Evolutionary conservation across 306 rosid species (phyloP).

Genomic region (Rubus parviflorus): DNA sequence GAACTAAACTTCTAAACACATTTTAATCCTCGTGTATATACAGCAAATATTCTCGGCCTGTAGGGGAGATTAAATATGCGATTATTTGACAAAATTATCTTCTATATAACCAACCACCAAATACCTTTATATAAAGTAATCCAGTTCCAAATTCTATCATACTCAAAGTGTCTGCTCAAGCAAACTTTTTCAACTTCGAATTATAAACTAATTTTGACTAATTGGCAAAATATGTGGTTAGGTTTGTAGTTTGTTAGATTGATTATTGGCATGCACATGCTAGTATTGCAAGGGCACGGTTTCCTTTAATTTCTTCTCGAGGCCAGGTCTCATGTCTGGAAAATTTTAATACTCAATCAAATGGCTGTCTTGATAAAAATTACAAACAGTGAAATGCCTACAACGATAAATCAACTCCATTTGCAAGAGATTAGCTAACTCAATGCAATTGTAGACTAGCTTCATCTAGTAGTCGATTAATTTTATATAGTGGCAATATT

Average conservation of each 20-base stretch:
- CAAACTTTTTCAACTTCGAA: neutral
- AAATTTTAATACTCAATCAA: no score
- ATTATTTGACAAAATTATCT: neutral
- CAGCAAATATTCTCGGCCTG: neutral
- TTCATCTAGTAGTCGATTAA: no score
- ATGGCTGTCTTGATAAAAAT: no score
- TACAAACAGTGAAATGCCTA: no score
- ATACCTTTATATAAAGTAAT: neutral
- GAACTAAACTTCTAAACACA: neutral
- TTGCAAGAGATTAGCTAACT: no score
- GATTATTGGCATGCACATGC: neutral
- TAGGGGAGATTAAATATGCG: neutral
- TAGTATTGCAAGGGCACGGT: neutral
- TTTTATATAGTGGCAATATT: no score
- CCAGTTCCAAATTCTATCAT: neutral
- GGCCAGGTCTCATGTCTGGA: neutral
- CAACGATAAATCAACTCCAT: no score
- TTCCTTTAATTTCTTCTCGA: neutral
- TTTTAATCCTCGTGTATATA: neutral
- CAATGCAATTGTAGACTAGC: no score
- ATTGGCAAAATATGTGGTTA: neutral
- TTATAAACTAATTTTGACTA: neutral
- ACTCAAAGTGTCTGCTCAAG: neutral
- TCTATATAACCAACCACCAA: neutral
- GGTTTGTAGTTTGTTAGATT: neutral